A percentile compares a stretch with the other conserved stretches of the same genome.
Evolutionary conservation across 306 rosid species (phyloP).

Genomic region (Prosopis cineraria): DNA sequence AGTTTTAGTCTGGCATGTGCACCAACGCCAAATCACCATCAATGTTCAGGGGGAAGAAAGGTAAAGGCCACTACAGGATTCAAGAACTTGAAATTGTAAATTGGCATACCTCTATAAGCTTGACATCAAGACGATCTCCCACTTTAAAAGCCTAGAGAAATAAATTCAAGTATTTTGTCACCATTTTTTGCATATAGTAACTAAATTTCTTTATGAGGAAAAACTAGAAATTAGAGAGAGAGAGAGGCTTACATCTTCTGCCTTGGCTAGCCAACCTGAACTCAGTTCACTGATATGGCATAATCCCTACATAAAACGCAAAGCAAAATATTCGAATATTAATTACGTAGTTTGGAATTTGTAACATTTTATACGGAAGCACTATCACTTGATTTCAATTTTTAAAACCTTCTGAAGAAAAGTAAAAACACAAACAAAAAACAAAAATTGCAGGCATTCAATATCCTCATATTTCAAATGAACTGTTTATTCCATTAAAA

Average conservation of each 20-base stretch:
- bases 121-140: slow-evolving; percentile 88
- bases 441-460: slow-evolving; percentile 4
- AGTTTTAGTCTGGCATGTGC: neutral
- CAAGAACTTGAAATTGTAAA: neutral
- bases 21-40: slow-evolving; percentile 13
- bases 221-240: neutral
- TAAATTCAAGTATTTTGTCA: slow-evolving; percentile 10
- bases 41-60: neutral
- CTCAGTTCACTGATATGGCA: slow-evolving; percentile 97
- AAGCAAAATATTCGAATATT: slow-evolving; percentile 28
- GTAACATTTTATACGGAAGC: slow-evolving; percentile 23
- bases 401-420: neutral
- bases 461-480: slow-evolving; percentile 14
- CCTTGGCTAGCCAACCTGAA: slow-evolving; percentile 87
- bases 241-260: slow-evolving; percentile 77
- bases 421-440: slow-evolving; percentile 25
- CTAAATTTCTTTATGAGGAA: neutral
- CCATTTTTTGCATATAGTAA: neutral
- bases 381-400: slow-evolving; percentile 1
- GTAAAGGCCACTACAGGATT: neutral
- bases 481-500: slow-evolving; percentile 17
- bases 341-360: neutral
- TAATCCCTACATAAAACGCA: slow-evolving; percentile 71
- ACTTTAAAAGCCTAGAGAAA: slow-evolving; percentile 78
- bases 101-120: slow-evolving; percentile 84